A percentile compares a stretch with the other conserved stretches of the same genome.
Evolutionary conservation across 2,329 filamentous ascomycete species (phyloP).

Genomic region (Elsinoe fawcettii): DNA sequence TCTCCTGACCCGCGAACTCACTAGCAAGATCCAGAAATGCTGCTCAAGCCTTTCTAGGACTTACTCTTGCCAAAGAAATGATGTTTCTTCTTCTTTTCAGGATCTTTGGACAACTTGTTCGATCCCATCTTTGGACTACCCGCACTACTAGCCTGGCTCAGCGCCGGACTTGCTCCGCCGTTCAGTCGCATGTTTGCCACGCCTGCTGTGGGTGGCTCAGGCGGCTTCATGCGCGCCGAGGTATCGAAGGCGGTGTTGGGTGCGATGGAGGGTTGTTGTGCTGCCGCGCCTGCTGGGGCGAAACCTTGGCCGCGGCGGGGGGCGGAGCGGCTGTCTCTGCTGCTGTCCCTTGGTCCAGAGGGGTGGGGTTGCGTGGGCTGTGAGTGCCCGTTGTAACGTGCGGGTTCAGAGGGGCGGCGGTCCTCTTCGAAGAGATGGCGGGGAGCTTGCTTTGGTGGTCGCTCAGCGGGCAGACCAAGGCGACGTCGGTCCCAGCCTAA

Average conservation of each 20-base stretch:
- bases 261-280: slow-evolving; percentile 19
- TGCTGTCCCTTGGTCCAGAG: not conserved
- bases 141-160: slow-evolving; percentile 26
- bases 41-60: slow-evolving; percentile 18
- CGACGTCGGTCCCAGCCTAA: slow-evolving; percentile 66
- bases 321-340: not conserved
- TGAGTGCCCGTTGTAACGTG: not conserved
- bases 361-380: not conserved
- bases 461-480: slow-evolving; percentile 73
- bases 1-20: too few relatives aligned
- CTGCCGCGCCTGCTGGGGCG: not conserved
- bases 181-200: slow-evolving; percentile 51
- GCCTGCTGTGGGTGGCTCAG: slow-evolving; percentile 45
- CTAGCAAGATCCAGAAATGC: too few relatives aligned
- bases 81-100: slow-evolving; percentile 50
- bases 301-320: not conserved
- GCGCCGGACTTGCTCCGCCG: slow-evolving; percentile 22
- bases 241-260: slow-evolving; percentile 28
- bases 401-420: slow-evolving; percentile 34
- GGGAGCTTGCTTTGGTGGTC: slow-evolving; percentile 72
- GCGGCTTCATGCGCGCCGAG: slow-evolving; percentile 25
- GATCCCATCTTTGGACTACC: slow-evolving; percentile 23
- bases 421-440: slow-evolving; percentile 77
- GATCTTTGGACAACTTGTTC: slow-evolving; percentile 48
- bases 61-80: slow-evolving; percentile 40